A percentile compares a stretch with the other conserved stretches of the same genome.
Conservation (phyloP, 371 early-diverging fungal genomes). For the Nematocida ironsii region DNA sequence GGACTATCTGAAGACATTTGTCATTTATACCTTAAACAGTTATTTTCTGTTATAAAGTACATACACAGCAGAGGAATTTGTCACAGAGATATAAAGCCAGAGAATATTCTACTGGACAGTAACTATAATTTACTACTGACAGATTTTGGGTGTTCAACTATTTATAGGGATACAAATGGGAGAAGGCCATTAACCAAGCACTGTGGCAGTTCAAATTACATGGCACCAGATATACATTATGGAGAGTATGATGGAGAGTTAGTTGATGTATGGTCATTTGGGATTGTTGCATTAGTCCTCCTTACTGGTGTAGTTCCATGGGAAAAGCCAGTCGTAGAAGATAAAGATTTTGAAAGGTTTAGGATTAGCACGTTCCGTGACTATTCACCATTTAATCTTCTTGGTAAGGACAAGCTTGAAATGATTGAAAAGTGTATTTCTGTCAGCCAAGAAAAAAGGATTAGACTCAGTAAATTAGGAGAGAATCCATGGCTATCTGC, state of each 20-base stretch:
- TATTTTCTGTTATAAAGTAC: conserved; percentile 74
- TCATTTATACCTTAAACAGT: conserved; percentile 87
- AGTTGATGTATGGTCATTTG: conserved; percentile 74
- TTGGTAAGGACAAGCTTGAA: conserved; percentile 38
- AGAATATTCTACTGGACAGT: conserved; percentile 74
- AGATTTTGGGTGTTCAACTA: conserved; percentile 74
- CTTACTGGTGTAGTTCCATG: conserved; percentile 74
- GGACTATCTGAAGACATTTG: conserved; percentile 73
- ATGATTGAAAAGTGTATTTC: conserved; percentile 83
- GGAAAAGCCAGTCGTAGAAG: conserved; percentile 71
- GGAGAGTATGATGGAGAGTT: conserved; percentile 72
- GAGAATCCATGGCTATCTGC: conserved; percentile 48
- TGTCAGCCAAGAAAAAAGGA: conserved; percentile 79
- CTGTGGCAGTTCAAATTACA: conserved; percentile 74
- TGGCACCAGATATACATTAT: conserved; percentile 72
- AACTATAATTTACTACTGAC: conserved; percentile 72
- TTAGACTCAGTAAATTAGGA: conserved; percentile 63
- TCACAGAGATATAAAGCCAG: conserved; percentile 74
- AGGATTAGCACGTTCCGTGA: conserved; percentile 38
- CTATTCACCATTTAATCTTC: conserved; percentile 59
- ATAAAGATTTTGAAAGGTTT: conserved; percentile 68
- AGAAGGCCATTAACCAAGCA: conserved; percentile 70
- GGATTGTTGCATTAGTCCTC: conserved; percentile 72
- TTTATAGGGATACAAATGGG: conserved; percentile 70
- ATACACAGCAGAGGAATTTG: conserved; percentile 71